A percentile compares a stretch with the other conserved stretches of the same genome.
Conservation (phyloP, 139 green algal genomes). For the Chlorella ohadii region DNA sequence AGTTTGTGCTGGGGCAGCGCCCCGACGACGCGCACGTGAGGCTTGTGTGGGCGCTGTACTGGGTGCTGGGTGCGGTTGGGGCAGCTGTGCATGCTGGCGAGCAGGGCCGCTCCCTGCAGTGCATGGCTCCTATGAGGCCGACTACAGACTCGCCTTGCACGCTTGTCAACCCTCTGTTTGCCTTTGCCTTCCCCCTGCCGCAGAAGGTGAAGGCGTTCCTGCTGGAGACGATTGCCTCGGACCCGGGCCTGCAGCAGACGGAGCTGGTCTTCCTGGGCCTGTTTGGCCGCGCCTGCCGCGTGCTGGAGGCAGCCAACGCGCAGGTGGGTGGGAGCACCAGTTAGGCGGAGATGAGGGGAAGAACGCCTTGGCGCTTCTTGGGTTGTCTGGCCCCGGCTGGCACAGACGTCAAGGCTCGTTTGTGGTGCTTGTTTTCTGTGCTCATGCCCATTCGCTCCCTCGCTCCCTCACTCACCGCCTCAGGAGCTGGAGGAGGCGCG, state of each 20-base stretch:
- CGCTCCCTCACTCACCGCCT: background rate
- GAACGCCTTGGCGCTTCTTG: too few relatives aligned
- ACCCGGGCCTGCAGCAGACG: conserved; percentile 87
- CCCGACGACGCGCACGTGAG: conserved; percentile 65
- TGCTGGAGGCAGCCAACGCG: conserved; percentile 58
- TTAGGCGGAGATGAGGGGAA: too few relatives aligned
- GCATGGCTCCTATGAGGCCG: too few relatives aligned
- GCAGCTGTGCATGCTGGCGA: too few relatives aligned
- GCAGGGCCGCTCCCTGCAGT: too few relatives aligned
- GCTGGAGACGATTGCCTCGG: conserved; percentile 82
- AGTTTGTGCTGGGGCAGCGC: conserved; percentile 75
- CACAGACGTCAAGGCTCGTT: too few relatives aligned
- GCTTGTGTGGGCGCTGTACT: too few relatives aligned
- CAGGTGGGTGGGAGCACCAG: conserved; percentile 40
- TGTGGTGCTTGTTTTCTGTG: too few relatives aligned
- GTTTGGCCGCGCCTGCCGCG: conserved; percentile 81
- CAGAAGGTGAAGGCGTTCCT: conserved; percentile 67
- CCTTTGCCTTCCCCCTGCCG: background rate
- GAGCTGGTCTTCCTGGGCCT: conserved; percentile 88
- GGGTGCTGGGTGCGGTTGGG: too few relatives aligned
- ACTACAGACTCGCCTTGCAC: too few relatives aligned
- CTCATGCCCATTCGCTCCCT: too few relatives aligned
- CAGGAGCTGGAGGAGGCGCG: conserved; percentile 63
- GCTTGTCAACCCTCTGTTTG: background rate
- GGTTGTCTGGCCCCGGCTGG: too few relatives aligned